Evolutionary conservation across 257 asterid species (phyloP).

Genomic region (Penstemon newberryi): DNA sequence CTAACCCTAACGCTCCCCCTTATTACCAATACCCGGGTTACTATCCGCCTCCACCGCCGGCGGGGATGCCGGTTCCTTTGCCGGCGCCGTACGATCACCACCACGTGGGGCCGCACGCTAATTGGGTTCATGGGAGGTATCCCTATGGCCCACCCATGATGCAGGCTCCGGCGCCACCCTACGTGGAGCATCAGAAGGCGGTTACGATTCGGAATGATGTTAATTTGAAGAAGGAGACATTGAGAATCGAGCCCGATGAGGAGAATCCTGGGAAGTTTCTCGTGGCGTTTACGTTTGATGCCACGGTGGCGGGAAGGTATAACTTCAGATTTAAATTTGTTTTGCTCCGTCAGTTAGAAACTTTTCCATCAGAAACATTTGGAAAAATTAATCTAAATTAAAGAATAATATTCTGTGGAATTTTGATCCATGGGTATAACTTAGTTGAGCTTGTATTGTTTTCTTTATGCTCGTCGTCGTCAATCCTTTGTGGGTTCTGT

Average conservation of each 20-base stretch:
- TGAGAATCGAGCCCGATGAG: slow-evolving; percentile 84
- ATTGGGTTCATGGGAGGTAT: too few species aligned
- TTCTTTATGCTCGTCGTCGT: too few species aligned
- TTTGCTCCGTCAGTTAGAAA: too few species aligned
- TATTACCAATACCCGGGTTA: slow-evolving; percentile 59
- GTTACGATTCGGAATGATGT: slow-evolving; percentile 93
- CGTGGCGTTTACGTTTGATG: slow-evolving; percentile 89
- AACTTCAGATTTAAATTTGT: too few species aligned
- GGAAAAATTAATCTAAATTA: too few species aligned
- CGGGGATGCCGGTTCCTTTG: slow-evolving; percentile 54
- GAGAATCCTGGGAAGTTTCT: slow-evolving; percentile 75
- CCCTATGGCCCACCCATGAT: slow-evolving; percentile 30
- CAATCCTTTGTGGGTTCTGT: too few species aligned
- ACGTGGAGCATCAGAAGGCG: slow-evolving; percentile 98
- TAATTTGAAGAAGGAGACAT: slow-evolving; percentile 88
- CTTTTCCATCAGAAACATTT: too few species aligned
- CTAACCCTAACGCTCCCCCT: slow-evolving; percentile 45
- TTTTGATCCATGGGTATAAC: too few species aligned
- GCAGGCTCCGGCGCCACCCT: slow-evolving; percentile 59
- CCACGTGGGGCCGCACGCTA: slow-evolving; percentile 42
- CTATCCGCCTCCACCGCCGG: slow-evolving; percentile 64
- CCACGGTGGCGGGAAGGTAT: slow-evolving; percentile 90
- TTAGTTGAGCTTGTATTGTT: too few species aligned
- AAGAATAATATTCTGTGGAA: too few species aligned
- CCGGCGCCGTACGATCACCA: slow-evolving; percentile 58